A percentile compares a stretch with the other conserved stretches of the same genome.
These are phyloP conservation scores for Rhizodiscina lignyota DNA, from an alignment of 495 filamentous ascomycete species.

Conservation along the genomic window DNA sequence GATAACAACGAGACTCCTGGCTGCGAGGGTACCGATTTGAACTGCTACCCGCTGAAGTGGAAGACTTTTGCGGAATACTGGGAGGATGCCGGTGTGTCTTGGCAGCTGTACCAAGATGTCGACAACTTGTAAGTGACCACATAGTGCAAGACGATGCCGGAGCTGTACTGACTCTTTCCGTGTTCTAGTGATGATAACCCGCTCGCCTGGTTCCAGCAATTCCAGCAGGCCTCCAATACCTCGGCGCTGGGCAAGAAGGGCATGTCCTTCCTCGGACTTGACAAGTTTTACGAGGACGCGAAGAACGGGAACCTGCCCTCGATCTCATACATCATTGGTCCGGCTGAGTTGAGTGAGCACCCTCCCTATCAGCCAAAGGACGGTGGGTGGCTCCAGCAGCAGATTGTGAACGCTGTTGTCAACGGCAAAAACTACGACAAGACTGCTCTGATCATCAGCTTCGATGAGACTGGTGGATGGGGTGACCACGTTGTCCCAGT, in stretches of 20 bases:
- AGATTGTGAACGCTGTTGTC: conserved; percentile 33
- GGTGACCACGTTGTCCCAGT: conserved; percentile 39
- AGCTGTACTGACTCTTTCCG: no score
- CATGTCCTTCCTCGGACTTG: conserved; percentile 26
- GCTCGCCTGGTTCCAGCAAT: conserved; percentile 37
- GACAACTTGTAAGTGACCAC: no score
- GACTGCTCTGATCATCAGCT: conserved; percentile 35
- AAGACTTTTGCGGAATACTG: conserved; percentile 36
- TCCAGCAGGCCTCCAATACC: conserved; percentile 25
- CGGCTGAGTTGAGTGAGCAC: conserved; percentile 34
- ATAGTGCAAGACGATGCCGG: no score
- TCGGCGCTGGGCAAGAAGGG: conserved; percentile 28
- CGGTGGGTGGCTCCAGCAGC: conserved; percentile 39
- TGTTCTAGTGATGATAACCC: conserved; percentile 40
- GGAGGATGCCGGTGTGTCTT: conserved; percentile 33
- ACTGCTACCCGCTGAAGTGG: conserved; percentile 39
- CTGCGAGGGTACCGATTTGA: conserved; percentile 26
- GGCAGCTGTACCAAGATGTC: conserved; percentile 36
- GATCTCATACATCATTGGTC: conserved; percentile 36
- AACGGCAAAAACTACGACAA: conserved; percentile 31
- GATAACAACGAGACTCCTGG: conserved; percentile 40
- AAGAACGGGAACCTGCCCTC: conserved; percentile 35
- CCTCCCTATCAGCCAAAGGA: conserved; percentile 36
- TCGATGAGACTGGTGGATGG: conserved; percentile 38
- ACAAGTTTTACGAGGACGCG: conserved; percentile 32